phyloP scores from a whole-genome alignment of 1,284 basidiomycete genomes.

The Irpex sp. region DNA sequence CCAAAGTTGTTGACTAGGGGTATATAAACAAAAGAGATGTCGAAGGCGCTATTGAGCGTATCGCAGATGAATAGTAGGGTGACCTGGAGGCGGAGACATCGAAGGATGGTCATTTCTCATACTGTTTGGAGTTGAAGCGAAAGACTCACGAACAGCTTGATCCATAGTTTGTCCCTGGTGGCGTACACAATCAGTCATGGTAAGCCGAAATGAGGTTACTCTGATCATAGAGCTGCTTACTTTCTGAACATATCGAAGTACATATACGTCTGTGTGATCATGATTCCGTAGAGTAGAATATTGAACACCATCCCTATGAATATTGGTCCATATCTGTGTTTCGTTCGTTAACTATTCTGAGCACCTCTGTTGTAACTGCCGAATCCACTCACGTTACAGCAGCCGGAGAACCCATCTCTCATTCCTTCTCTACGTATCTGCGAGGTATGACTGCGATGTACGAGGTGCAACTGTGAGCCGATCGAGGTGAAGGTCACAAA shows the following conservation, averaged over 20 bases:
- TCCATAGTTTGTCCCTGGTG: slow-evolving; percentile 7
- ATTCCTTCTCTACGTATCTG: too few species aligned
- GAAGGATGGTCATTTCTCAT: background rate
- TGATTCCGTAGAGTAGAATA: slow-evolving; percentile 5
- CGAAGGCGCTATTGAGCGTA: slow-evolving; percentile 7
- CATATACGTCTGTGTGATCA: slow-evolving; percentile 3
- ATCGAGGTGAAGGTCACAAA: too few species aligned
- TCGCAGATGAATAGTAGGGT: slow-evolving; percentile 4
- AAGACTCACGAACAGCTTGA: slow-evolving; percentile 9
- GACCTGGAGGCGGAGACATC: background rate
- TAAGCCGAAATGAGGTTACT: background rate
- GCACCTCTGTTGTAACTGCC: background rate
- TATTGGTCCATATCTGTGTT: slow-evolving; percentile 5
- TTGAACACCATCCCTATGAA: slow-evolving; percentile 8
- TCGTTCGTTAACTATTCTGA: background rate
- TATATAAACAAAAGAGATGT: slow-evolving; percentile 7
- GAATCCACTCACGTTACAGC: background rate
- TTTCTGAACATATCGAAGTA: slow-evolving; percentile 5
- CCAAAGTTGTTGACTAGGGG: slow-evolving; percentile 8
- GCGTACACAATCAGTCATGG: background rate
- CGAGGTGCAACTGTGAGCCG: too few species aligned
- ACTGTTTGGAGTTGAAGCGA: background rate
- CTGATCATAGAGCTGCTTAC: background rate
- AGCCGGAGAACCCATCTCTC: too few species aligned
- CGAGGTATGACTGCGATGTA: too few species aligned